These are phyloP conservation scores for Escallonia rubra DNA, from an alignment of 129 eudicot genomes.

Conservation along the genomic window DNA sequence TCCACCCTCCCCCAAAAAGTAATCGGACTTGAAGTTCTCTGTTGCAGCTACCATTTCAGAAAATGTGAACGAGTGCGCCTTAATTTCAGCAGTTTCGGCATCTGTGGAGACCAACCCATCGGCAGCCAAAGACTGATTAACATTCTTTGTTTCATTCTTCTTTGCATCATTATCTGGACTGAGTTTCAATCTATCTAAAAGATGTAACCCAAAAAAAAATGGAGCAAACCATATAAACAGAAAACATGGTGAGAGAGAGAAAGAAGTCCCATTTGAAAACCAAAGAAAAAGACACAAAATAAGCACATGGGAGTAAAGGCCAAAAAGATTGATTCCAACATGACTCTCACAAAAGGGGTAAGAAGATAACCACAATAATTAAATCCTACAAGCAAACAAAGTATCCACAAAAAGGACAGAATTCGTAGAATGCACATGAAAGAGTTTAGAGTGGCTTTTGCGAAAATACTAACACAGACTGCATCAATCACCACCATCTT, in stretches of 20 bases:
- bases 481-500: background rate
- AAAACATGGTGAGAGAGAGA: slow-evolving; percentile 13
- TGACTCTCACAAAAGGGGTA: slow-evolving; percentile 8
- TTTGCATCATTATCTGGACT: slow-evolving; percentile 31
- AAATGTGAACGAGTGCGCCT: slow-evolving; percentile 51
- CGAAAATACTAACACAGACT: background rate
- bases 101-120: slow-evolving; percentile 15
- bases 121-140: slow-evolving; percentile 21
- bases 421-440: background rate
- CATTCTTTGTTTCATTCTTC: slow-evolving; percentile 33
- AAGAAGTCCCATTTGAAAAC: background rate
- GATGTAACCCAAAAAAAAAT: background rate
- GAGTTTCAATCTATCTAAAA: slow-evolving; percentile 32
- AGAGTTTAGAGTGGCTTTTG: background rate
- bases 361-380: slow-evolving; percentile 14
- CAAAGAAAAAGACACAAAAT: slow-evolving; percentile 19
- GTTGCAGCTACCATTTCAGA: slow-evolving; percentile 61
- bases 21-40: slow-evolving; percentile 47
- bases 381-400: slow-evolving; percentile 9
- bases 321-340: slow-evolving; percentile 5
- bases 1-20: slow-evolving; percentile 87
- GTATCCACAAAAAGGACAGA: background rate
- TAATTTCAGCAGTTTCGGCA: slow-evolving; percentile 21
- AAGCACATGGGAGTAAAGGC: slow-evolving; percentile 14
- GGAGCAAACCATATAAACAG: background rate